Base-by-base conservation (phyloP, 176 grass and related monocot species). In the Hordeum marinum region DNA sequence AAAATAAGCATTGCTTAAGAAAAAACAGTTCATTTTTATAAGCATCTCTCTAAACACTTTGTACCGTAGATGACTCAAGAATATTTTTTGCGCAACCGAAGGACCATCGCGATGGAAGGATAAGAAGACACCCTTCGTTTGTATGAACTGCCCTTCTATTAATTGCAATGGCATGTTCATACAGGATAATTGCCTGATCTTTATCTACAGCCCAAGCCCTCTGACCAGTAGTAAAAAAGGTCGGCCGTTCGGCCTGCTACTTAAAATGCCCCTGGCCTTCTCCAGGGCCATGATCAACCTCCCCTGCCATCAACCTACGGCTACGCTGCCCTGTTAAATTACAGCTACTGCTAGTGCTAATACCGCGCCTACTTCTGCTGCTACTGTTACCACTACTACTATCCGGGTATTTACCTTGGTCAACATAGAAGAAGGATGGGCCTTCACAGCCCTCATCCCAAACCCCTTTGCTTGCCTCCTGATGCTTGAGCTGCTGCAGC, bases 121-220 rank as follows among this genome's bases (percentile, higher is more conserved):
- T 13, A 39, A 25, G 29, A 39, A 20, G 29, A 78, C 24, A 24
- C 1, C 45, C 11, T 26, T 26, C 50, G 29, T 11, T 39, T 57
- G 23, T 52, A 75, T 83, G 42, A 84, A 80, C 48, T 79, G 9
- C 80, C 11, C 41, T 14, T 62, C 74, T 70, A 87, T 78, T 36
- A 72, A 82, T 78, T 82, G 90, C 63, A 88, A 82, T 82, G 79
- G 59, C 69, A 70, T 71, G 71, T 61, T 87, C 37, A 92, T 66
- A 80, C 40, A 87, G 18, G 21, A 85, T 82, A 63, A 81, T 65
- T 90, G n/a, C 80, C 62, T 63, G 68, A 72, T 61, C 12, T 91
- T 81, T 84, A 66, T 93, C 89, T 90, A 92, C 89, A 91, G 71
- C 37, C 89, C 87, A 91, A 90, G 72, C 82, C 85, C 63, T 69